These are phyloP conservation scores for Pythium biforme DNA, from an alignment of 352 stramenopile genomes.

Conservation along the genomic window DNA sequence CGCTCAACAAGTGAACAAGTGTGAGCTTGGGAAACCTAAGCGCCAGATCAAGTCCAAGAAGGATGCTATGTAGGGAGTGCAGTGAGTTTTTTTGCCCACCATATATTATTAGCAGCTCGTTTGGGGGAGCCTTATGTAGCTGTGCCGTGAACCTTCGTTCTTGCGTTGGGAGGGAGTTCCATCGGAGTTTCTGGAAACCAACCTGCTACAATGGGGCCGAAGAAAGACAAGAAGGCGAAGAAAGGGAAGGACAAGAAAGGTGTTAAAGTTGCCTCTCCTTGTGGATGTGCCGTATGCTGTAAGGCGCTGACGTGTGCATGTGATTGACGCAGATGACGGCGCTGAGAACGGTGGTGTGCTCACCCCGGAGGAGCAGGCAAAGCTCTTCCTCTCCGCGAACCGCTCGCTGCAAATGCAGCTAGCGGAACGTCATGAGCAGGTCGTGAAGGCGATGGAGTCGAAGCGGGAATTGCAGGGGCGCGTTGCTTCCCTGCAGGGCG, in stretches of 20 bases:
- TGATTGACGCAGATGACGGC: conserved; percentile 46
- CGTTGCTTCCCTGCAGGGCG: conserved; percentile 76
- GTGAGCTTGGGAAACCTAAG: conserved; percentile 96
- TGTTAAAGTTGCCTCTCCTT: no score
- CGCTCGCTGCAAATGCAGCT: conserved; percentile 88
- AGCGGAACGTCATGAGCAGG: conserved; percentile 84
- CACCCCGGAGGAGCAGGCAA: conserved; percentile 79
- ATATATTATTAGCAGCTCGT: conserved; percentile 27
- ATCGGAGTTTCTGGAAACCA: not conserved
- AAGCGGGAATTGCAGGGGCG: conserved; percentile 84
- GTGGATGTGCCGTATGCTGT: no score
- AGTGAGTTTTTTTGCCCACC: conserved; percentile 7
- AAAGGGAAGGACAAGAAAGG: conserved; percentile 79
- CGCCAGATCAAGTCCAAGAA: conserved; percentile 83
- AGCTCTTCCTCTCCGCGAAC: conserved; percentile 82
- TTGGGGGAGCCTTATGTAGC: conserved; percentile 2
- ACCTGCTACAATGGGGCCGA: conserved; percentile 43
- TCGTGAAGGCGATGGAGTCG: conserved; percentile 85
- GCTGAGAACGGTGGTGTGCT: conserved; percentile 73
- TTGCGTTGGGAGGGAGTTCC: not conserved
- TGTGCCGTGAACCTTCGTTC: not conserved
- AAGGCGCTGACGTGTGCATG: not conserved
- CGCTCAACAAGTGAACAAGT: conserved; percentile 95
- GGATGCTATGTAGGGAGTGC: conserved; percentile 25
- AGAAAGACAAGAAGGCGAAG: conserved; percentile 78